A percentile compares a stretch with the other conserved stretches of the same genome.
Conservation (phyloP, 2,329 filamentous ascomycete genomes). For the Penicillium brevicompactum region DNA sequence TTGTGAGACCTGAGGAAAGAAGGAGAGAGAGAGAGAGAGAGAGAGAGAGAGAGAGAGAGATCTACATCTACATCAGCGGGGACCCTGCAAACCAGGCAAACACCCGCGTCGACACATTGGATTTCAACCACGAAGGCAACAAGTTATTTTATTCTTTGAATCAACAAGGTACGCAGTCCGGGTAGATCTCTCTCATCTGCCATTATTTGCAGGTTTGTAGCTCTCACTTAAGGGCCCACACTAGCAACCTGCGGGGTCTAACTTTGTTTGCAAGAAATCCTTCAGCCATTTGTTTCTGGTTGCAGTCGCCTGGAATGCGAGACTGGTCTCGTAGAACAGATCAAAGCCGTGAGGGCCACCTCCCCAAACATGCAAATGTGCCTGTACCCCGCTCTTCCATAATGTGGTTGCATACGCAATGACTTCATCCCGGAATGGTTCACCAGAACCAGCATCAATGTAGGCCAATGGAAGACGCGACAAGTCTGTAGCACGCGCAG, state of each 20-base stretch:
- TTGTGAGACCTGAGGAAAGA: too few relatives aligned
- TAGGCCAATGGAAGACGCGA: slow-evolving; percentile 7
- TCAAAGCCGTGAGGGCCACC: slow-evolving; percentile 16
- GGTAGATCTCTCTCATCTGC: too few relatives aligned
- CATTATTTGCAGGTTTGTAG: too few relatives aligned
- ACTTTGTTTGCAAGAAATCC: background rate
- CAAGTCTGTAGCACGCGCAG: slow-evolving; percentile 7
- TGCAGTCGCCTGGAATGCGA: background rate
- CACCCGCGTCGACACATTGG: background rate
- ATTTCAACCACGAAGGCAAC: too few relatives aligned
- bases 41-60: too few relatives aligned
- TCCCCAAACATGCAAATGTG: slow-evolving; percentile 18
- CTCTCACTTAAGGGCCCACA: too few relatives aligned
- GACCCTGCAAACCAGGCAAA: too few relatives aligned
- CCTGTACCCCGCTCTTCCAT: slow-evolving; percentile 10
- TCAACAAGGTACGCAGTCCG: too few relatives aligned
- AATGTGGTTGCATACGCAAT: slow-evolving; percentile 10
- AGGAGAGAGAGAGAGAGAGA: too few relatives aligned
- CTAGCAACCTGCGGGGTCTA: background rate
- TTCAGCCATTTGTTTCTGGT: background rate
- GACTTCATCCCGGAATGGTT: slow-evolving; percentile 17
- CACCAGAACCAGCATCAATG: slow-evolving; percentile 16
- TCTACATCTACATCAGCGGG: too few relatives aligned
- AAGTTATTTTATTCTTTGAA: too few relatives aligned
- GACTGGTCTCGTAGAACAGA: background rate